phyloP scores from a whole-genome alignment of 345 rosid genomes.

The Carallia pectinifolia region DNA sequence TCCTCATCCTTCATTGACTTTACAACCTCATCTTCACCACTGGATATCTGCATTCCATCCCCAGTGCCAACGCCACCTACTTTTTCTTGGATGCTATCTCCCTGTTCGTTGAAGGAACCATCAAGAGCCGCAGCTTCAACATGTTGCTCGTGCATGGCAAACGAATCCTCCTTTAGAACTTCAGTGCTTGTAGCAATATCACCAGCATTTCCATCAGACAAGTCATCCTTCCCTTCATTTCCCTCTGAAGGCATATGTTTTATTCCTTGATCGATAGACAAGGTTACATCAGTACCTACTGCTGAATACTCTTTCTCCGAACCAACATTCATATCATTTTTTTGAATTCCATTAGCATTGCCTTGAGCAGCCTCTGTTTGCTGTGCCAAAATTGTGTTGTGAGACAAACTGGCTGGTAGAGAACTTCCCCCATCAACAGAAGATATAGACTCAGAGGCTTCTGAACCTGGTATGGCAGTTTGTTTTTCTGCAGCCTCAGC shows the following conservation, averaged over 20 bases:
- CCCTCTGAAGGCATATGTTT: neutral
- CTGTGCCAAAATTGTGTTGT: constrained; percentile 7
- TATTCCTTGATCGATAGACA: constrained; percentile 1
- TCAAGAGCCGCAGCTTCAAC: constrained; percentile 16
- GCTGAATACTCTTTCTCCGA: constrained; percentile 14
- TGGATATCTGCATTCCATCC: constrained; percentile 28
- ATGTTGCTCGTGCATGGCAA: constrained; percentile 1
- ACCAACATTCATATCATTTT: constrained; percentile 22
- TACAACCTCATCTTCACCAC: constrained; percentile 1
- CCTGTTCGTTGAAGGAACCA: constrained; percentile 15
- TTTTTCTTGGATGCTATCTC: constrained; percentile 21
- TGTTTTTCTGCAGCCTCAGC: constrained; percentile 28
- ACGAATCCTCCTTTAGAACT: constrained; percentile 2
- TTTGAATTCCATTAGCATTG: neutral
- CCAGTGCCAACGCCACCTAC: constrained; percentile 15
- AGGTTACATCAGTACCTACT: constrained; percentile 12
- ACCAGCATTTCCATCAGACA: constrained; percentile 24
- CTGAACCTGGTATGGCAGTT: constrained; percentile 22
- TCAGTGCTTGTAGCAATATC: constrained; percentile 13
- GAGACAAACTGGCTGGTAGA: constrained; percentile 21
- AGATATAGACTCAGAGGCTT: constrained; percentile 20
- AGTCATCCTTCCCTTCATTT: constrained; percentile 17
- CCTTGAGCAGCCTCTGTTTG: constrained; percentile 13
- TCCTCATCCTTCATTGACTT: constrained; percentile 10
- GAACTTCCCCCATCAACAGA: constrained; percentile 18